These are phyloP conservation scores for Rauvolfia tetraphylla DNA, from an alignment of 257 asterid species.

Conservation along the genomic window DNA sequence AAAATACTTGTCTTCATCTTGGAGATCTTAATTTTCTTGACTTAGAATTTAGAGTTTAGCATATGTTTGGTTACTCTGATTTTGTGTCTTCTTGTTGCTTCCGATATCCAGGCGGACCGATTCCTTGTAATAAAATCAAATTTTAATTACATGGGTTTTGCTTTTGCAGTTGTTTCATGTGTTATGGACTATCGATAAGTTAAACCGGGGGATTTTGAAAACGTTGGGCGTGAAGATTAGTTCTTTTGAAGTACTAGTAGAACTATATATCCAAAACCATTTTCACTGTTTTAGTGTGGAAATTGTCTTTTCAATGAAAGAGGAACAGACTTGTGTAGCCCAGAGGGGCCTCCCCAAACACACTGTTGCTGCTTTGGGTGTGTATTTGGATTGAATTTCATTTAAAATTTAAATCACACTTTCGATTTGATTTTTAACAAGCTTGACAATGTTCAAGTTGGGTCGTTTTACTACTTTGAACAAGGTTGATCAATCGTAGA, in stretches of 20 bases:
- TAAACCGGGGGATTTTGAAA: no score
- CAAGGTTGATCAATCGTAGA: no score
- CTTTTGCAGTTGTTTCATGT: no score
- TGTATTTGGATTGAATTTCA: no score
- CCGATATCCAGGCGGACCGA: constrained; percentile 33
- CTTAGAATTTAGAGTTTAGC: constrained; percentile 27
- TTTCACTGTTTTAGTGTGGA: background rate
- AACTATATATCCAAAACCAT: background rate
- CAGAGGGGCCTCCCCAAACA: background rate
- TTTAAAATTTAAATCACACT: no score
- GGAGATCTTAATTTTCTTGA: constrained; percentile 9
- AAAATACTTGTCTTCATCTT: background rate
- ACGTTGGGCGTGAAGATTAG: background rate
- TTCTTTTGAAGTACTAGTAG: no score
- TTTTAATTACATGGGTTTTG: no score
- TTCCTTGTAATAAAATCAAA: background rate
- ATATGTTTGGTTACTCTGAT: constrained; percentile 32
- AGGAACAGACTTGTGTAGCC: background rate
- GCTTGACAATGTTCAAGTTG: no score
- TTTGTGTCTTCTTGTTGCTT: constrained; percentile 51
- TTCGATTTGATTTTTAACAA: no score
- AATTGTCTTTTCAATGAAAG: background rate
- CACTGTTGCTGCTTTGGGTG: no score
- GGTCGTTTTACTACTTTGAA: no score
- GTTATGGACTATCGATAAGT: no score